Evolutionary conservation across 2,329 filamentous ascomycete species (phyloP).

Genomic region (Verticillium nubilum): DNA sequence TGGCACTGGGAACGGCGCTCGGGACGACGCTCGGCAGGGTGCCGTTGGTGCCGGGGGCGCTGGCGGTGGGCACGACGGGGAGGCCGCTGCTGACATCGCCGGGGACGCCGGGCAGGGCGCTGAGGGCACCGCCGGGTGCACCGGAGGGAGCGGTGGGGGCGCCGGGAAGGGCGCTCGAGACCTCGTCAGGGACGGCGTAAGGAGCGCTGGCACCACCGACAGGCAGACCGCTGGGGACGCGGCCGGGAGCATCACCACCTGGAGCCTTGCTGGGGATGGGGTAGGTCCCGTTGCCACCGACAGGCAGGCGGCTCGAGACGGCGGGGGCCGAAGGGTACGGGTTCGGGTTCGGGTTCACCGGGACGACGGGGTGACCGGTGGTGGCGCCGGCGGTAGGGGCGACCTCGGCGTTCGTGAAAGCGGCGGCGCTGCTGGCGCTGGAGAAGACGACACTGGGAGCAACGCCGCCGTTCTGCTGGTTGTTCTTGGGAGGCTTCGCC

Average conservation of each 20-base stretch:
- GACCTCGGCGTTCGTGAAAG: background rate
- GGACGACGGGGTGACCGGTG: background rate
- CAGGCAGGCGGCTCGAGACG: background rate
- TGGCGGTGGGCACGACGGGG: too few species aligned
- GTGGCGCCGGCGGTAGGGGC: background rate
- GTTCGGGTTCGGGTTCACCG: too few species aligned
- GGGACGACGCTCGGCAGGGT: background rate
- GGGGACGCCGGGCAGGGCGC: too few species aligned
- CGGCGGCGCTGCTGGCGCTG: background rate
- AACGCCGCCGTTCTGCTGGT: slow-evolving; percentile 3
- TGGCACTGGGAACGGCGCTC: background rate
- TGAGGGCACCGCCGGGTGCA: too few species aligned
- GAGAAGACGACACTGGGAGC: slow-evolving; percentile 3
- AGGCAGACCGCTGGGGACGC: background rate
- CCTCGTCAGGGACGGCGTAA: too few species aligned
- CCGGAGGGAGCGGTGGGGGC: too few species aligned
- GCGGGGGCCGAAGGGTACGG: background rate
- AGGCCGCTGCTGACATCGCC: too few species aligned
- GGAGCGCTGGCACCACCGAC: too few species aligned
- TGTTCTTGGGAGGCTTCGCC: slow-evolving; percentile 6
- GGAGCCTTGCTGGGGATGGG: too few species aligned
- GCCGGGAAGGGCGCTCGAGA: too few species aligned
- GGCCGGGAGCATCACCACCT: background rate
- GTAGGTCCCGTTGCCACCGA: background rate
- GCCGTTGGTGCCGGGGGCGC: too few species aligned